Base-by-base conservation (phyloP, 2,329 filamentous ascomycete genomes). In the Dactylellina leptospora region DNA sequence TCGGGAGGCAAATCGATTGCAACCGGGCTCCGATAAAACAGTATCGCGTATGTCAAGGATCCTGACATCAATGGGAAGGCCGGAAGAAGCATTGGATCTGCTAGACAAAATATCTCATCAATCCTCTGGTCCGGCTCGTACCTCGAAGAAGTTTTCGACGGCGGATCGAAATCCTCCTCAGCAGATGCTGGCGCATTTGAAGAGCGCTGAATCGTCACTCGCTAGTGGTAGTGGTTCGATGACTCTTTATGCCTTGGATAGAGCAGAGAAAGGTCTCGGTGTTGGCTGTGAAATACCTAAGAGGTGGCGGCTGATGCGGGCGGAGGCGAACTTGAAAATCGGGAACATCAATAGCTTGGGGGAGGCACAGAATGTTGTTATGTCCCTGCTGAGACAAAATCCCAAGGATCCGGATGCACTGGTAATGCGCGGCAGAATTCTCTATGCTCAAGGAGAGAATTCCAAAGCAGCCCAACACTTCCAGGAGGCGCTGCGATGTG, bases 401-500 rank as follows among this genome's bases (percentile, higher is more conserved):
- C 92, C 84, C 79, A 90, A 93, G 79, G 95, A 99, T 78, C 93
- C 95, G 1, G 95, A 99, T 81, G 95, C 93, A 0, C 83, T 99
- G 74, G 91, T 97, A 4, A 86, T 99, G 55, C 87, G 93, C 50
- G 95, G 93, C 22, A 87, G 92, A 74, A 90, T 92, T 13, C 85
- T 96, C 53, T 97, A 97, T 77, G 89, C 88, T 2, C 91, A 95
- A 79, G 95, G 95, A 27, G 95, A 99, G 76, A 96, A 96, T 78
- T 91, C 96, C 1, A 96, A 97, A 84, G 93, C 95, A 1, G 85
- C 96, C 44, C 90, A 93, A 78, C 91, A 96, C 80, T 95, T 97
- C 82, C 87, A 92, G 75, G 91, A 95, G 82, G 95, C 93, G 18
- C 82, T 96, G 62, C 90, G 85, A 79, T 92, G 93, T 79, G 95